phyloP scores from a whole-genome alignment of 75 land plant species.

The Ceratopteris richardii region DNA sequence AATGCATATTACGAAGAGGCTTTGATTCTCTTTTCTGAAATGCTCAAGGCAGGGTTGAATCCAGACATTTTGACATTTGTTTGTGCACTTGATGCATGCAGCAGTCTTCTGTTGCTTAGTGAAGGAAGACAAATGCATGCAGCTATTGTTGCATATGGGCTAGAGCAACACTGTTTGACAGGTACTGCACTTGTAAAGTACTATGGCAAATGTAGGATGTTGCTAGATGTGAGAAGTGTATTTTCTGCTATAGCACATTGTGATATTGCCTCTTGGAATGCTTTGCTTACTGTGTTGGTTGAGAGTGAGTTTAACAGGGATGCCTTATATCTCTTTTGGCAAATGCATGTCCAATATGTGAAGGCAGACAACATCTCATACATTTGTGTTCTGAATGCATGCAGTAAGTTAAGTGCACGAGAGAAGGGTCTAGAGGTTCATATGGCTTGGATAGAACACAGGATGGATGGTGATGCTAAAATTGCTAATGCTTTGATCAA shows the following conservation, averaged over 20 bases:
- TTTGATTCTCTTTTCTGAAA: slow-evolving; percentile 17
- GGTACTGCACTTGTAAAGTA: slow-evolving; percentile 36
- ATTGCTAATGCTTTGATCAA: slow-evolving; percentile 2
- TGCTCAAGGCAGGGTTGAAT: slow-evolving; percentile 18
- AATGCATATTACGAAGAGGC: slow-evolving; percentile 23
- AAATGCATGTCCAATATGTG: slow-evolving; percentile 28
- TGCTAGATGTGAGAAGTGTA: slow-evolving; percentile 16
- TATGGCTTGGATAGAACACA: not conserved
- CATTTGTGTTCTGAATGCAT: slow-evolving; percentile 9
- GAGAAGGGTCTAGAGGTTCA: not conserved
- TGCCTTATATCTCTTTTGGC: slow-evolving; percentile 41
- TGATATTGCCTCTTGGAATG: slow-evolving; percentile 36
- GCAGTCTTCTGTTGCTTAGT: not conserved
- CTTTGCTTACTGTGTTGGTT: slow-evolving; percentile 62
- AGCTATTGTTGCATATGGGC: slow-evolving; percentile 11
- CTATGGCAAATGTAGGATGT: slow-evolving; percentile 26
- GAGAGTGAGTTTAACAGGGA: slow-evolving; percentile 45
- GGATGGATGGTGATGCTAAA: not conserved
- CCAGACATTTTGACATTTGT: slow-evolving; percentile 31
- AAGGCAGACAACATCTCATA: slow-evolving; percentile 10
- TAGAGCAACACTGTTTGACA: not conserved
- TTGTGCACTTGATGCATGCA: slow-evolving; percentile 21
- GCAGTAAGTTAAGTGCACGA: not conserved
- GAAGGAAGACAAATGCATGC: slow-evolving; percentile 15
- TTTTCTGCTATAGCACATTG: slow-evolving; percentile 18